Conservation (phyloP, 2,329 filamentous ascomycete species). For the Sporothrix inflata region DNA sequence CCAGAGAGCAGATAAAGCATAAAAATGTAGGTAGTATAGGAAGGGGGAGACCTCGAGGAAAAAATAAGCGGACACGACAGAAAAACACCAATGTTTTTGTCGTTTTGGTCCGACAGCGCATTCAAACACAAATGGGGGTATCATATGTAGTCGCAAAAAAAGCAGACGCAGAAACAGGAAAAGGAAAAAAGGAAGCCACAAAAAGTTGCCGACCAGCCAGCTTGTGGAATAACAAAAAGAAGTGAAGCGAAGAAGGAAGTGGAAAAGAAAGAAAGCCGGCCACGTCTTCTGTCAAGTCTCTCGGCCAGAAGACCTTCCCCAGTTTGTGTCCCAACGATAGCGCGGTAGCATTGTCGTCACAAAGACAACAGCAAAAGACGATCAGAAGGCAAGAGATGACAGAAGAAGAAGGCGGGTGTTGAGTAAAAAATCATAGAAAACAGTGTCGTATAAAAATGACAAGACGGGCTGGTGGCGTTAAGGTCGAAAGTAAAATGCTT, state of each 20-base stretch:
- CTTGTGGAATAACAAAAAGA: conserved; percentile 8
- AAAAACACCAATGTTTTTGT: conserved; percentile 26
- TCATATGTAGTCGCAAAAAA: conserved; percentile 48
- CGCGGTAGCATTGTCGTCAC: conserved; percentile 46
- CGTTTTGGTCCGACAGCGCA: conserved; percentile 49
- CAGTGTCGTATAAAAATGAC: conserved; percentile 11
- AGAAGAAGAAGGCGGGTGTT: background rate
- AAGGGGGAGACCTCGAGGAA: background rate
- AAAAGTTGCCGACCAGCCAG: conserved; percentile 30
- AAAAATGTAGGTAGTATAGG: background rate
- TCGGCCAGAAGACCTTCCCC: background rate
- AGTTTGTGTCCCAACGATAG: conserved; percentile 40
- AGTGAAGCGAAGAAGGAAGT: background rate
- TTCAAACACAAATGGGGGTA: conserved; percentile 59
- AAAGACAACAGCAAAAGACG: conserved; percentile 8
- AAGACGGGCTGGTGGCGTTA: conserved; percentile 26
- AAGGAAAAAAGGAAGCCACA: conserved; percentile 29
- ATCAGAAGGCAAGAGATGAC: background rate
- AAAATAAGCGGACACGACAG: conserved; percentile 10
- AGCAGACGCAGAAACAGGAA: conserved; percentile 35
- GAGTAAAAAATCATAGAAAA: background rate
- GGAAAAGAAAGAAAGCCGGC: conserved; percentile 9
- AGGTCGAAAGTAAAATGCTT: conserved; percentile 6
- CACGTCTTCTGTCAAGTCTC: background rate
- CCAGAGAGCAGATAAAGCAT: conserved; percentile 1